Evolutionary conservation across 768 basidiomycete genomes (phyloP).

Genomic region (Tylopilus felleus): DNA sequence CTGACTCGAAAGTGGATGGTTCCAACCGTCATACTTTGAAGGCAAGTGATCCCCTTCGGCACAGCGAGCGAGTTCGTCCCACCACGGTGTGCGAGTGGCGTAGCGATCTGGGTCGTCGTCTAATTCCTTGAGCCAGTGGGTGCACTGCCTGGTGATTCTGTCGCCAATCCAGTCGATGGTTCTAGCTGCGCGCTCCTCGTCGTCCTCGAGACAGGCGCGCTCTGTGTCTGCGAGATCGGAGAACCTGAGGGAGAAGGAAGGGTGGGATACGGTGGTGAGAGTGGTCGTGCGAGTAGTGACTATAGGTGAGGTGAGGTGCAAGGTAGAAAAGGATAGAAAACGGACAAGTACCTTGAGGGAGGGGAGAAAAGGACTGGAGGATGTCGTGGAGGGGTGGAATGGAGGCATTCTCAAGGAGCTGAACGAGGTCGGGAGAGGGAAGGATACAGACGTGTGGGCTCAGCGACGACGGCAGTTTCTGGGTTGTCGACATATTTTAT

Average conservation of each 20-base stretch:
- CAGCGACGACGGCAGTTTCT: conserved; percentile 62
- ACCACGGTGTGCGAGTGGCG: conserved; percentile 66
- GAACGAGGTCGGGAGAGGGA: conserved; percentile 65
- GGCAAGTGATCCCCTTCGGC: conserved; percentile 75
- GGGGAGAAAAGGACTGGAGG: conserved; percentile 80
- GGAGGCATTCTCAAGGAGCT: conserved; percentile 53
- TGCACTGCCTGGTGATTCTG: conserved; percentile 59
- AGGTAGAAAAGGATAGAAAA: not conserved
- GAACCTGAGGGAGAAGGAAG: conserved; percentile 73
- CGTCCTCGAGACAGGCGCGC: conserved; percentile 70
- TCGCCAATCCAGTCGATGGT: conserved; percentile 86
- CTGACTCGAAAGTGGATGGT: conserved; percentile 80
- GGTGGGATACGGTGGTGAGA: conserved; percentile 64
- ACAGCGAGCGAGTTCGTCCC: conserved; percentile 80
- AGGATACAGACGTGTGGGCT: conserved; percentile 79
- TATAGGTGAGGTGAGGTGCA: conserved; percentile 29
- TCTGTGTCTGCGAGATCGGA: conserved; percentile 74
- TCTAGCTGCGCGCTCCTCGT: conserved; percentile 72
- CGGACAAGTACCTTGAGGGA: conserved; percentile 64
- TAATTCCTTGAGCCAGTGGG: conserved; percentile 69
- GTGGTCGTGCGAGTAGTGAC: conserved; percentile 79
- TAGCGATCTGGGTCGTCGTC: conserved; percentile 45
- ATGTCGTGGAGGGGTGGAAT: conserved; percentile 71
- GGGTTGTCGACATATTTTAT: conserved; percentile 37
- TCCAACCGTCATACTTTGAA: conserved; percentile 74